Conservation (phyloP, 257 asterid genomes). For the Knoxia roxburghii region DNA sequence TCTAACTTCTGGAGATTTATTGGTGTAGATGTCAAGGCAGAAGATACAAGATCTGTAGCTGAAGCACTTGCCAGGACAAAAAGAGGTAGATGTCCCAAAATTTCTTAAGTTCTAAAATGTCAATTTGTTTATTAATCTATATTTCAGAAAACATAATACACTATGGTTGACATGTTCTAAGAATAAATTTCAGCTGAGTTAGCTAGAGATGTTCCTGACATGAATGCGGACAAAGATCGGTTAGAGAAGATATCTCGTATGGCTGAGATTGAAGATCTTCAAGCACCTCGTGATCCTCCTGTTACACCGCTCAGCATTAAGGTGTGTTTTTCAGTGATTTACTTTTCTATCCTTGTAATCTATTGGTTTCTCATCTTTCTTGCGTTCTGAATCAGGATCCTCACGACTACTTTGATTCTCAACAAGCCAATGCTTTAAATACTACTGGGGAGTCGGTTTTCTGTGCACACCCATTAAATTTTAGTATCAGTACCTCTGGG, state of each 20-base stretch:
- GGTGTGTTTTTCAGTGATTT: conserved; percentile 36
- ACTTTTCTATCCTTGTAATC: conserved; percentile 10
- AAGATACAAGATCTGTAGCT: conserved; percentile 84
- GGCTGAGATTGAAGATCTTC: conserved; percentile 93
- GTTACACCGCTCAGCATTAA: conserved; percentile 89
- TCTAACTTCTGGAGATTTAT: conserved; percentile 10
- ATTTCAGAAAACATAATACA: background rate
- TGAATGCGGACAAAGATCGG: conserved; percentile 43
- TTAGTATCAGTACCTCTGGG: conserved; percentile 46
- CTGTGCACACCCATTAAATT: conserved; percentile 44
- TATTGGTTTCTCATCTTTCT: conserved; percentile 20
- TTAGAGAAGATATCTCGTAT: conserved; percentile 54
- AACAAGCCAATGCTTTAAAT: conserved; percentile 74
- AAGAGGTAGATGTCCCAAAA: conserved; percentile 39
- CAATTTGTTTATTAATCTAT: too few species aligned
- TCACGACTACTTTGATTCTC: conserved; percentile 92
- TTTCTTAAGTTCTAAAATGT: conserved; percentile 1
- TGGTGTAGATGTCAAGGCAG: conserved; percentile 62
- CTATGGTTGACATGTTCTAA: conserved; percentile 15
- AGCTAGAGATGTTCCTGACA: conserved; percentile 53
- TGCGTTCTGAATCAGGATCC: conserved; percentile 67
- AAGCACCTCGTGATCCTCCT: conserved; percentile 78
- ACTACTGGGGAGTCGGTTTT: conserved; percentile 60
- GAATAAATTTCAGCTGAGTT: conserved; percentile 41
- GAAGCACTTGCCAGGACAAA: conserved; percentile 78